Evolutionary conservation across 2,329 filamentous ascomycete genomes (phyloP), one percentile per base, ranked within the genome.

Genomic region (Whalleya microplaca): DNA sequence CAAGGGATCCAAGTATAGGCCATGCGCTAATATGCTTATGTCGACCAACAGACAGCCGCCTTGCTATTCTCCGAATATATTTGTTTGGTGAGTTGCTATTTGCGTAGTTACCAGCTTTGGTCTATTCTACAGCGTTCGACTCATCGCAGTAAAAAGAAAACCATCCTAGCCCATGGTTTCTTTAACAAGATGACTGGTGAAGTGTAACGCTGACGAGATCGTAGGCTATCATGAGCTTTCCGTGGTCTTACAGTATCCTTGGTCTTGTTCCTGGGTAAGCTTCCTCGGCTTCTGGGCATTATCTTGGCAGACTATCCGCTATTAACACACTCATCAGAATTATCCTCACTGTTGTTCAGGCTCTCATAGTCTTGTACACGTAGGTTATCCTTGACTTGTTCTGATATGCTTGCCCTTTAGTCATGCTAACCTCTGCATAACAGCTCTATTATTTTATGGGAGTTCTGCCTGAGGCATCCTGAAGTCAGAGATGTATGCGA

Each of bases 61-160:
- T 74, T 96, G 65, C 85, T 97, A 18, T 96, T 97, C 76, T 95
- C 91, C 48, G 93, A 97, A 78, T 97, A 97, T 73, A 97, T 97
- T 57, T 96, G 92, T 72, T 77, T 97, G 75, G 74, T 76, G 57
- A 65, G 72, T 62, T n/a, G 43, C 27, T 42, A 21, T n/a, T 27
- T 21, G 32, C 40, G 16, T 16, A 12, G 6, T 21, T 19, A 23
- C 16, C 21, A 32, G 20, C 41, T 51, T 3, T 27, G 21, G 46
- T 41, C 46, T 4, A n/a, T 41, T 40, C 21, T 19, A 10, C 8
- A 5, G 27, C 8, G 10, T 9, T 41, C 27, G n/a, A 12, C 27
- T 29, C 12, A 12, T 29, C 27, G 8, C 7, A 16, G 14, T 3
- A 14, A 12, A 16, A 14, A 37, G 32, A 37, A 16, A 37, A 37